Percentiles rank a stretch among this genome's conserved stretches.
phyloP scores from a whole-genome alignment of 495 filamentous ascomycete genomes.

The Alectoria sarmentosa region DNA sequence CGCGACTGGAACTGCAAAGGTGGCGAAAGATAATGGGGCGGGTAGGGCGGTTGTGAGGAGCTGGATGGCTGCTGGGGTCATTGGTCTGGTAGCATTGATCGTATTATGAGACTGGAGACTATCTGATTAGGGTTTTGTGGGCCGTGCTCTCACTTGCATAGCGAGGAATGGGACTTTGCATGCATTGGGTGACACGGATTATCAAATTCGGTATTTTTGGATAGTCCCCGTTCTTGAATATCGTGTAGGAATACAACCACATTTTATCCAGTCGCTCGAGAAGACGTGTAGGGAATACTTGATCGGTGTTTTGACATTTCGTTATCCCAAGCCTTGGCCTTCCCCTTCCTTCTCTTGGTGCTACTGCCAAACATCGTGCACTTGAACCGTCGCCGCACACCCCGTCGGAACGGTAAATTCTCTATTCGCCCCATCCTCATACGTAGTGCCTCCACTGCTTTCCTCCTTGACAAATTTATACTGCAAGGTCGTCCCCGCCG shows the following conservation, averaged over 20 bases:
- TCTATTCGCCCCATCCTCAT: slow-evolving; percentile 56
- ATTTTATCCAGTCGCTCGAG: neutral
- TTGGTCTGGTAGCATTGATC: slow-evolving; percentile 5
- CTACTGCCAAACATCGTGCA: slow-evolving; percentile 14
- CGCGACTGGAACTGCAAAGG: slow-evolving; percentile 43
- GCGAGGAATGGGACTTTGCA: neutral
- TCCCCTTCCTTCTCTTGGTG: neutral
- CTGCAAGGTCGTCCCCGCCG: slow-evolving; percentile 46
- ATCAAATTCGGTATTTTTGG: neutral
- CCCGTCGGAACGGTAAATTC: slow-evolving; percentile 46
- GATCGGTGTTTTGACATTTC: neutral
- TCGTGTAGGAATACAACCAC: neutral
- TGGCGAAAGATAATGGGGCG: slow-evolving; percentile 46
- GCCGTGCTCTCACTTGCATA: slow-evolving; percentile 6
- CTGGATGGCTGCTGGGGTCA: neutral
- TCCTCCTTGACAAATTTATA: slow-evolving; percentile 64
- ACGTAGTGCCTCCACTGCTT: slow-evolving; percentile 41
- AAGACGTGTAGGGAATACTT: neutral
- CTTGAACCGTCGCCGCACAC: slow-evolving; percentile 31
- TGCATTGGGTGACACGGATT: neutral
- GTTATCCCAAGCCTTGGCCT: neutral
- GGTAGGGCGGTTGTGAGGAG: slow-evolving; percentile 1
- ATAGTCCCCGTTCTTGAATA: neutral
- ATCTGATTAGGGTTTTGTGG: neutral
- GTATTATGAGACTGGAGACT: neutral